These are phyloP conservation scores for Ceratocystis alfenasii DNA, from an alignment of 2,329 filamentous ascomycete genomes.

Conservation along the genomic window DNA sequence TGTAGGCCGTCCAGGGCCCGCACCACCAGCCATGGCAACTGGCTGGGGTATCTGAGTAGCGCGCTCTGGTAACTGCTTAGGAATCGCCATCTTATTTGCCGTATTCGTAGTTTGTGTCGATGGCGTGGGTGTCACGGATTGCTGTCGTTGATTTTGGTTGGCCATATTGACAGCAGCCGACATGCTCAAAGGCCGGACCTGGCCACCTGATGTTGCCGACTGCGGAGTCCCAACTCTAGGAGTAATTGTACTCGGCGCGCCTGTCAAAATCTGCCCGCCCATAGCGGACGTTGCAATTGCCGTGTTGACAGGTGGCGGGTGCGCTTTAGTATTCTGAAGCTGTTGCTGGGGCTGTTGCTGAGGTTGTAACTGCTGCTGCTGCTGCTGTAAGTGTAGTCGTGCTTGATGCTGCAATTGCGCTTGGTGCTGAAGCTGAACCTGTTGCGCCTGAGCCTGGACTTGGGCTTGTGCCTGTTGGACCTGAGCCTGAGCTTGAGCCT, in stretches of 20 bases:
- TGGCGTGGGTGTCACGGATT: slow-evolving; percentile 27
- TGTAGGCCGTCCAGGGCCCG: slow-evolving; percentile 62
- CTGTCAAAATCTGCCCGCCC: slow-evolving; percentile 33
- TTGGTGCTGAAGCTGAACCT: slow-evolving; percentile 25
- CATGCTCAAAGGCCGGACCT: slow-evolving; percentile 37
- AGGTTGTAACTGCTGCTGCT: slow-evolving; percentile 22
- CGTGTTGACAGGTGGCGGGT: slow-evolving; percentile 40
- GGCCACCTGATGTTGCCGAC: slow-evolving; percentile 28
- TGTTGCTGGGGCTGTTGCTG: slow-evolving; percentile 22
- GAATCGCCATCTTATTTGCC: slow-evolving; percentile 60
- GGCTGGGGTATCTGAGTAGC: slow-evolving; percentile 60
- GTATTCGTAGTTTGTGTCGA: slow-evolving; percentile 36
- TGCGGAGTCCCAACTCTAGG: slow-evolving; percentile 42
- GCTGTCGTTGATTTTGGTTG: slow-evolving; percentile 32
- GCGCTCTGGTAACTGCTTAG: slow-evolving; percentile 59
- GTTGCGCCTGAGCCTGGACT: slow-evolving; percentile 23
- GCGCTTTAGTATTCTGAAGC: slow-evolving; percentile 29
- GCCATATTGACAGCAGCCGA: slow-evolving; percentile 40
- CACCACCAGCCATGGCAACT: slow-evolving; percentile 54
- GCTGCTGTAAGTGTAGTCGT: slow-evolving; percentile 12
- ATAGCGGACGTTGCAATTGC: slow-evolving; percentile 32
- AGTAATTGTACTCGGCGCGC: slow-evolving; percentile 39
- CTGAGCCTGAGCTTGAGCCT: slow-evolving; percentile 27
- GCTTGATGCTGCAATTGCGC: slow-evolving; percentile 20
- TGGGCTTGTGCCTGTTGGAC: slow-evolving; percentile 24